Conservation (phyloP, 73 alveolate genomes). For the Tetrahymena elliotti region DNA sequence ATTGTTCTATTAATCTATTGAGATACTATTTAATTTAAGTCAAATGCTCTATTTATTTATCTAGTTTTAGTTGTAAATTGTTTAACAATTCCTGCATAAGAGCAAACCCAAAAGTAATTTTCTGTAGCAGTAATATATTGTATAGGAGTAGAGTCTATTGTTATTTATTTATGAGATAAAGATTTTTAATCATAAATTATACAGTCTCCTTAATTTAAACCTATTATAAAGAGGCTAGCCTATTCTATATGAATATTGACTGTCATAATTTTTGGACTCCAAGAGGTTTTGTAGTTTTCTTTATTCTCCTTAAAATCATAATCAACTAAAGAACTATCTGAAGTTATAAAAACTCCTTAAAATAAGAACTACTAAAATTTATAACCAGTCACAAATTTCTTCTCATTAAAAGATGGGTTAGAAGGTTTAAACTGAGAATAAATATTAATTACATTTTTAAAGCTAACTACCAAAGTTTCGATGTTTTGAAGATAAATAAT, state of each 20-base stretch:
- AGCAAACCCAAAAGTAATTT: neutral
- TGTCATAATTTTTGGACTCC: neutral
- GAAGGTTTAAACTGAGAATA: neutral
- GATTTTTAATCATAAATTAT: neutral
- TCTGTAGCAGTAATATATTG: neutral
- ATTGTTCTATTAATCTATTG: too few relatives aligned
- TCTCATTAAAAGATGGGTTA: neutral
- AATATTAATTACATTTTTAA: too few relatives aligned
- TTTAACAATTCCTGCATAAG: neutral
- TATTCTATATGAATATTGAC: neutral
- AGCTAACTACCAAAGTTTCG: neutral
- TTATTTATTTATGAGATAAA: too few relatives aligned
- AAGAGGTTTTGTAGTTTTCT: neutral
- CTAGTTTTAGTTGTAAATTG: too few relatives aligned
- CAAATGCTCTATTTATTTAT: neutral
- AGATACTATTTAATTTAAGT: too few relatives aligned
- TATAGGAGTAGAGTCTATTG: neutral
- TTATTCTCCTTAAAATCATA: neutral
- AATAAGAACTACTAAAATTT: too few relatives aligned
- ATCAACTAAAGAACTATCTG: neutral
- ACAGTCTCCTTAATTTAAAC: neutral
- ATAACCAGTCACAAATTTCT: neutral
- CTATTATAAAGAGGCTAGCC: neutral
- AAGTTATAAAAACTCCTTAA: neutral
- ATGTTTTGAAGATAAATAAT: too few relatives aligned